A percentile compares a stretch with the other conserved stretches of the same genome.
These are phyloP conservation scores for Aspergillus quadricinctus DNA, from an alignment of 2,329 filamentous ascomycete species.

Conservation along the genomic window DNA sequence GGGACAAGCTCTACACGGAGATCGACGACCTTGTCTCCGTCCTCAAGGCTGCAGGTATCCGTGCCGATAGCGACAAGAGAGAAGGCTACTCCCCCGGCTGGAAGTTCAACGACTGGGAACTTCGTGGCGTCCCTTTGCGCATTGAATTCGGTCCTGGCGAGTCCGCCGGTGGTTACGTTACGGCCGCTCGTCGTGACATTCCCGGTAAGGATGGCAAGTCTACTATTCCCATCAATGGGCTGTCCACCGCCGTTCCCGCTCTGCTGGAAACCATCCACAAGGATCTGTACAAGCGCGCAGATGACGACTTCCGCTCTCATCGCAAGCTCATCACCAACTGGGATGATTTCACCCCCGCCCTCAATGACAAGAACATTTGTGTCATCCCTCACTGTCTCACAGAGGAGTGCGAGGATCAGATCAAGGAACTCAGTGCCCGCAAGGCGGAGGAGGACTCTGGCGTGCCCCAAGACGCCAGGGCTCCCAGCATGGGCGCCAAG, in stretches of 20 bases:
- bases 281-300: conserved; percentile 74
- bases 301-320: conserved; percentile 73
- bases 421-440: conserved; percentile 86
- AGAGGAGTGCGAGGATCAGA: conserved; percentile 82
- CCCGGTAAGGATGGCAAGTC: conserved; percentile 63
- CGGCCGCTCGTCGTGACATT: conserved; percentile 81
- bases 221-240: conserved; percentile 68
- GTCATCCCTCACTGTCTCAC: conserved; percentile 86
- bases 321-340: conserved; percentile 77
- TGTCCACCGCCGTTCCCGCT: conserved; percentile 68
- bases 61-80: conserved; percentile 75
- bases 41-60: conserved; percentile 69
- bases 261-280: conserved; percentile 86
- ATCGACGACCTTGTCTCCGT: conserved; percentile 66
- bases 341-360: conserved; percentile 83
- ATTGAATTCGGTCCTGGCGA: conserved; percentile 97
- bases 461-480: conserved; percentile 68
- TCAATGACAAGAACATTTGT: conserved; percentile 89
- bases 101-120: conserved; percentile 99
- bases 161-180: conserved; percentile 77
- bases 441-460: conserved; percentile 58
- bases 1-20: conserved; percentile 69
- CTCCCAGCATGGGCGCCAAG: conserved; percentile 72
- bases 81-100: conserved; percentile 90
- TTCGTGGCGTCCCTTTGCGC: conserved; percentile 89